Evolutionary conservation across 2,329 filamentous ascomycete genomes (phyloP), one percentile per base, ranked within the genome.

Genomic region (Aureobasidium lini): DNA sequence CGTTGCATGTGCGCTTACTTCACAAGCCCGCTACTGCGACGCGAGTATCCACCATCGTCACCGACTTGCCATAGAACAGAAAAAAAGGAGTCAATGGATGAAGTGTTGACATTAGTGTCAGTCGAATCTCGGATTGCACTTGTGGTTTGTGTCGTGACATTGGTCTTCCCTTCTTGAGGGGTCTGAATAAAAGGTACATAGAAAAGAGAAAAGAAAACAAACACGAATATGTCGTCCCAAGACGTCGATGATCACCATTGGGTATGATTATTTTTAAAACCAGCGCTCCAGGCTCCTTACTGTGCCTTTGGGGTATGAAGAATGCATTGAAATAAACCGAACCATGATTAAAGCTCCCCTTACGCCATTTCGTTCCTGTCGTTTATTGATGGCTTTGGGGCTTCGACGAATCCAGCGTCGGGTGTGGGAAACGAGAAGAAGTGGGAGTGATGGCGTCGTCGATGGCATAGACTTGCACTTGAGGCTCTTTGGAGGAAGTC

Each of bases 361-460:
- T 32, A 29, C n/a, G 50, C 50, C 50, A 54, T 8, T 8, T 54
- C 50, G 36, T 43, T 54, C 39, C 50, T 42, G 39, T 54, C 50
- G 28, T 54, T 43, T 23, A 54, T 32, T 34, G 28, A 23, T 56
- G 52, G 40, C 52, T 56, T 16, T n/a, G 40, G 31, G 40, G 16
- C 39, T 57, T 48, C 42, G 54, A 57, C 43, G 54, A 57, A 57
- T 57, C 54, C 54, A 48, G 54, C 42, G 54, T 31, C 54, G 42
- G 43, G 1, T 31, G 42, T 11, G 54, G 54, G 36, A 47, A 57
- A 3, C 31, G 31, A 40, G 54, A 57, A 10, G 42, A 40, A 57
- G 54, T 47, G 16, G 54, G 54, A 39, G 34, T 47, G 18, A 48
- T 13, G 8, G 23, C 42, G 6, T 57, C 54, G 6, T 57, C 54